Base-by-base conservation (phyloP, 352 stramenopile species). In the Phytophthora fragariaefolia region DNA sequence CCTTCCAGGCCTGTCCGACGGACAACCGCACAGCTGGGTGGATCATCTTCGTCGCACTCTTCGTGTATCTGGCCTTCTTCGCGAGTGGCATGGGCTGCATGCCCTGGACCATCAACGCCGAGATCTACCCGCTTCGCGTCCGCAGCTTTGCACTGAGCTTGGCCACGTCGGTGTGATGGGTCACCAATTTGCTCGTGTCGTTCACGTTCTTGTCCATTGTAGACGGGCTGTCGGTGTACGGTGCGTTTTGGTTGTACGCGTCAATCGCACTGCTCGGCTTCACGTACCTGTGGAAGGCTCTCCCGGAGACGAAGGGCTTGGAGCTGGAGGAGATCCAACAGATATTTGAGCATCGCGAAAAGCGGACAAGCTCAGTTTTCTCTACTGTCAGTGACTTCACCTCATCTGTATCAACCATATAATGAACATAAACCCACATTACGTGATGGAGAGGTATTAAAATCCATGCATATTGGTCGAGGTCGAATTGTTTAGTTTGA, bases 61-160 rank as follows among this genome's bases (percentile, higher is more conserved):
- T 95, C 59, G 43, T 90, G 43, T 95, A 90, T 67, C 55, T 95
- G 3, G 84, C 84, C 2, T 92, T 72, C 54, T 95, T 95, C 54
- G 87, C 84, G 13, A 89, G 79, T 49, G 87, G 84, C 52, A 93
- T 95, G 84, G 87, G 87, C 4, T 89, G 79, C 27, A 91, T 98
- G 76, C 94, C 96, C 1, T 99, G 95, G 95, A 98, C 92, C 0
- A 95, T 99, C 63, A 98, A 98, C 69, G 87, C 89, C 28, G 96
- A 99, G 75, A 98, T 98, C 64, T 99, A 97, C 70, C 91, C 92
- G 6, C 74, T 97, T 7, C 77, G 87, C 28, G 86, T 91, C 18
- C 92, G 96, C 30, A 97, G 87, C 27, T 82, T 96, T 18, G 90
- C 86, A 6, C 83, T 97, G 2, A 96, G 88, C 55, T 64, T 92